Base-by-base conservation (phyloP, 306 rosid genomes). In the Cucurbita argyrosperma region DNA sequence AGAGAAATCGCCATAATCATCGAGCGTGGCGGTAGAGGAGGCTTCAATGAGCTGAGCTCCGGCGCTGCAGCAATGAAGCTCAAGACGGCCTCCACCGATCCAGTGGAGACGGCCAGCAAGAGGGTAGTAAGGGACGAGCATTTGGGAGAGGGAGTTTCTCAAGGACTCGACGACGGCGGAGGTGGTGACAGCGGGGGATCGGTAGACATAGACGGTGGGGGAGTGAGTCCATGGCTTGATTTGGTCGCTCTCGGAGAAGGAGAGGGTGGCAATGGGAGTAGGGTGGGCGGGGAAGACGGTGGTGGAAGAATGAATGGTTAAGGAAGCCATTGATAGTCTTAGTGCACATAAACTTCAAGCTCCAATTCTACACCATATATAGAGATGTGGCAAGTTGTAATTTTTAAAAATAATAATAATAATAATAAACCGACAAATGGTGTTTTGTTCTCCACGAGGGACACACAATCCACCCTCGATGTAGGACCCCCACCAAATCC, bases 41-140 rank as follows among this genome's bases (percentile, higher is more conserved):
- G 96, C 94, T 75, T 85, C 89, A 0, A 81, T 40, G 80, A 88
- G 82, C 0, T 8, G 77, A 14, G n/a, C 80, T 1, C 96, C 96
- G 10, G 4, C 46, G 9, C 80, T 81, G 10, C 88, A 88, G 80
- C 96, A 86, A 1, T 87, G 74, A 1, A 90, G 79, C 77, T 87
- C 82, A 0, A 90, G 81, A 43, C 89, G 91, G 51, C 87, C 82
- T 0, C 74, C 65, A 4, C 46, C 61, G 6, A 74, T 77, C 88
- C 85, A 87, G 1, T 37, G 78, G 18, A 89, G 77, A 42, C 90
- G 90, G 61, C 90, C 92, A 0, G 92, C 90, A 0, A 87, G 45
- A 2, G 90, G 92, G 47, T 91, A 87, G 83, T 85, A 91, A 42
- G 86, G 81, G 60, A 86, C 89, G 4, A 91, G 66, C 8, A 78